These are phyloP conservation scores for Globisporangium yorkense DNA, from an alignment of 352 stramenopile species.

Conservation along the genomic window DNA sequence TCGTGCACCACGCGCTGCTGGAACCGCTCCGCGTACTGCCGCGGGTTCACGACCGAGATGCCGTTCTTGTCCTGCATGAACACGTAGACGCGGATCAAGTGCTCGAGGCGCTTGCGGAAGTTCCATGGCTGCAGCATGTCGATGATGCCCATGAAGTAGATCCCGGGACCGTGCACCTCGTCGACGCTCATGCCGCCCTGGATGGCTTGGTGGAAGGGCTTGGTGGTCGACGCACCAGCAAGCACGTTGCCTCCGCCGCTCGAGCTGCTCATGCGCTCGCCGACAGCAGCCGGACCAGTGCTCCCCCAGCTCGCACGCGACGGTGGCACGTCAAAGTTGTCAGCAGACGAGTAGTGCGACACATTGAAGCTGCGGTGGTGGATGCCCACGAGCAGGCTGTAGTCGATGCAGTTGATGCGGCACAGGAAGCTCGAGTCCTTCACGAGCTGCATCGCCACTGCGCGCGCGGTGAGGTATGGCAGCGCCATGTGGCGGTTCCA, in stretches of 20 bases:
- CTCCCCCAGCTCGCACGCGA: constrained; percentile 17
- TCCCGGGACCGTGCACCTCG: constrained; percentile 85
- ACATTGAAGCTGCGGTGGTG: constrained; percentile 88
- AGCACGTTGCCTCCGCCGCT: constrained; percentile 5
- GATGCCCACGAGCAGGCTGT: constrained; percentile 92
- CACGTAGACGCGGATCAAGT: constrained; percentile 71
- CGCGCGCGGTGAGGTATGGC: constrained; percentile 37
- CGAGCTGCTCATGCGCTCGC: constrained; percentile 14
- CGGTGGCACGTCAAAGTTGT: constrained; percentile 31
- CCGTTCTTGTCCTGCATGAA: constrained; percentile 63
- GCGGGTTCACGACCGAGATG: constrained; percentile 67
- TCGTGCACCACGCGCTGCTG: constrained; percentile 70
- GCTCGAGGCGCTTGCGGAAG: constrained; percentile 86
- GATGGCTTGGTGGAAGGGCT: constrained; percentile 43
- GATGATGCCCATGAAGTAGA: constrained; percentile 95
- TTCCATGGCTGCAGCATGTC: constrained; percentile 96
- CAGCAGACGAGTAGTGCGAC: constrained; percentile 60
- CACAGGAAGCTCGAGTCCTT: constrained; percentile 88
- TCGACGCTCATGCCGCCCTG: constrained; percentile 68
- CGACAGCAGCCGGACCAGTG: background rate
- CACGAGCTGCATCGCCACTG: constrained; percentile 67
- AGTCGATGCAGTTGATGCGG: constrained; percentile 94
- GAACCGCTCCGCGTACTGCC: constrained; percentile 71
- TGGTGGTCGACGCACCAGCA: constrained; percentile 21
- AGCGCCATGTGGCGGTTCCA: constrained; percentile 81